Conservation (phyloP, 148 eudicot genomes). For the Selenicereus undatus region DNA sequence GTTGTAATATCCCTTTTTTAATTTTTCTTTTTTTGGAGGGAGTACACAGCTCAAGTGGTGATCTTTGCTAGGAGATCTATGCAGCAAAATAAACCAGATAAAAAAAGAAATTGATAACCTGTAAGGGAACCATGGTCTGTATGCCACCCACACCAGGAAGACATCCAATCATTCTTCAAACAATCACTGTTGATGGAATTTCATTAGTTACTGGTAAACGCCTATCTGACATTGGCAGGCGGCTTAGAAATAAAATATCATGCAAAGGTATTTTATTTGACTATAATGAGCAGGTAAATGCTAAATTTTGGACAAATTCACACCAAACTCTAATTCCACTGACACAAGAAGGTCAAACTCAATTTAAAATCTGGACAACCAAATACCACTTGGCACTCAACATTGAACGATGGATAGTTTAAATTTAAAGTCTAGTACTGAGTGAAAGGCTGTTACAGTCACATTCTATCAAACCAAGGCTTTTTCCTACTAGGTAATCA, state of each 20-base stretch:
- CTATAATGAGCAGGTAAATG: background rate
- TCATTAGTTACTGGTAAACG: constrained; percentile 1
- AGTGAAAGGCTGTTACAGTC: background rate
- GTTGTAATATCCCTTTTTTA: background rate
- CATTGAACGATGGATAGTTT: too few relatives aligned
- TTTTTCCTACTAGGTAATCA: background rate
- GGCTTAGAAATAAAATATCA: background rate
- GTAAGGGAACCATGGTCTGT: constrained; percentile 98
- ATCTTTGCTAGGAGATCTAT: background rate
- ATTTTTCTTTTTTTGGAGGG: too few relatives aligned
- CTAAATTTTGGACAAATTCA: background rate
- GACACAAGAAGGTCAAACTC: background rate
- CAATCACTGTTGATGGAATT: constrained; percentile 36
- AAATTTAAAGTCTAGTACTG: constrained; percentile 2
- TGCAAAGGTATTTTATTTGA: background rate
- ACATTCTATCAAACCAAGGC: background rate
- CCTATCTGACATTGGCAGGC: background rate
- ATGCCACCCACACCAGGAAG: constrained; percentile 99
- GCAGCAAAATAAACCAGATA: background rate
- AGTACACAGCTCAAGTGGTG: background rate
- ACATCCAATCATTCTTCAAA: constrained; percentile 48
- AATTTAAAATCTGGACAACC: background rate
- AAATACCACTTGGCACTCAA: background rate
- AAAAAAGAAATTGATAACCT: constrained; percentile 38
- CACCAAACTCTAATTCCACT: background rate